Evolutionary conservation across 805 yeast genomes (phyloP), one percentile per base, ranked within the genome.

Genomic region (Zygosaccharomyces siamensis): DNA sequence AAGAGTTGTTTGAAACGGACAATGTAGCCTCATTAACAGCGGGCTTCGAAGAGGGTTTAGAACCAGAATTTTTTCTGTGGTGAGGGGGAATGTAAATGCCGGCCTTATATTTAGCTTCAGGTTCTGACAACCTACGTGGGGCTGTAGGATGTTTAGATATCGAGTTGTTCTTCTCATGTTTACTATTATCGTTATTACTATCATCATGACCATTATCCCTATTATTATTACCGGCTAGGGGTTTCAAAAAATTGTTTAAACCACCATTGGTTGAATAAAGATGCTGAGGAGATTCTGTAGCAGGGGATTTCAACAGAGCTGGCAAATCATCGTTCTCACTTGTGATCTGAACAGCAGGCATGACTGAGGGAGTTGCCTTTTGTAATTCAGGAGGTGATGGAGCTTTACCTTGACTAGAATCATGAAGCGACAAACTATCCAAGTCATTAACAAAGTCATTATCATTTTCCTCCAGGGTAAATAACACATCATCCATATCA

Each of bases 31-130:
- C 68, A 28, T 56, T 53, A 1, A 57, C 46, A 3, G 21, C 3
- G 20, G 23, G 12, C 4, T 18, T 32, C 4, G 61, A 43, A 27
- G 60, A 51, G 39, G 45, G 49, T 16, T 38, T 32, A 48, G 50
- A 20, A 52, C 52, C 53, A 43, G 56, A 58, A 54, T 50, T 68
- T 46, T 73, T 67, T 56, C 83, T 69, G 50, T 76, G 80, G 57
- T 78, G 82, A 11, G 83, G 83, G 24, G 81, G 81, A 18, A 78
- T 68, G 53, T 78, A 78, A 26, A 62, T 59, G 8, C 68, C 68
- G 0, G 62, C 51, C 47, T 59, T 63, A 28, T 44, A 50, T 32
- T 56, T 58, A 24, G 42, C 43, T 18, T 49, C 54, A 12, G 52
- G 42, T 44, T 42, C 37, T 10, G 36, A 39, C 10, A 35, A 27